A percentile compares a stretch with the other conserved stretches of the same genome.
phyloP scores from a whole-genome alignment of 768 basidiomycete genomes.

The Scleroderma bovista region DNA sequence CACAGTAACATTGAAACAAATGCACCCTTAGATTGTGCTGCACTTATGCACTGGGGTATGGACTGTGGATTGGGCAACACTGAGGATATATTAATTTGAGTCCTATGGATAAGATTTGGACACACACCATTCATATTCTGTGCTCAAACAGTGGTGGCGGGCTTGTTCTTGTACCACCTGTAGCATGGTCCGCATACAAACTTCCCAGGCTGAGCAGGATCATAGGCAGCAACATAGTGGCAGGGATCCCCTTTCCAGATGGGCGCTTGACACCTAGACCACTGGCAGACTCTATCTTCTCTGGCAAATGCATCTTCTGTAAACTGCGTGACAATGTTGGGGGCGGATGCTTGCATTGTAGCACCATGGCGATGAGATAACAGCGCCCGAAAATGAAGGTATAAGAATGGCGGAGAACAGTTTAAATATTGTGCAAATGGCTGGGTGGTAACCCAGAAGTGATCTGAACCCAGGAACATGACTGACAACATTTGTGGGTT shows the following conservation, averaged over 20 bases:
- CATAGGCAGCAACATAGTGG: not conserved
- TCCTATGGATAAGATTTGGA: not conserved
- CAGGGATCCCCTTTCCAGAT: conserved; percentile 4
- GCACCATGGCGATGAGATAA: not conserved
- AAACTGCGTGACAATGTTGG: conserved; percentile 3
- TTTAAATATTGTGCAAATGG: not conserved
- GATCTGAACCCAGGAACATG: no score
- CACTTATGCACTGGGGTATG: not conserved
- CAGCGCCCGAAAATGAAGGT: not conserved
- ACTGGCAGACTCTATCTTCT: conserved; percentile 1
- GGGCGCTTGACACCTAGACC: not conserved
- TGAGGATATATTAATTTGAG: not conserved
- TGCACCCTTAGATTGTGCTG: not conserved
- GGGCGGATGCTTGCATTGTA: not conserved
- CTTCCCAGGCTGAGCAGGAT: not conserved
- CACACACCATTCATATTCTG: not conserved
- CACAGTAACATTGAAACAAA: not conserved
- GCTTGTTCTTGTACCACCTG: not conserved
- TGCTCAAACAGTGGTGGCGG: not conserved
- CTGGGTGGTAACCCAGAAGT: no score
- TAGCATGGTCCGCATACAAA: conserved; percentile 2
- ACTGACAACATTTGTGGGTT: no score
- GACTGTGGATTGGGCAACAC: not conserved
- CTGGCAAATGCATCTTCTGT: conserved; percentile 3
- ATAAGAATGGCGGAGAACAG: not conserved